Evolutionary conservation across 352 stramenopile species (phyloP).

Genomic region (Albugo candida): DNA sequence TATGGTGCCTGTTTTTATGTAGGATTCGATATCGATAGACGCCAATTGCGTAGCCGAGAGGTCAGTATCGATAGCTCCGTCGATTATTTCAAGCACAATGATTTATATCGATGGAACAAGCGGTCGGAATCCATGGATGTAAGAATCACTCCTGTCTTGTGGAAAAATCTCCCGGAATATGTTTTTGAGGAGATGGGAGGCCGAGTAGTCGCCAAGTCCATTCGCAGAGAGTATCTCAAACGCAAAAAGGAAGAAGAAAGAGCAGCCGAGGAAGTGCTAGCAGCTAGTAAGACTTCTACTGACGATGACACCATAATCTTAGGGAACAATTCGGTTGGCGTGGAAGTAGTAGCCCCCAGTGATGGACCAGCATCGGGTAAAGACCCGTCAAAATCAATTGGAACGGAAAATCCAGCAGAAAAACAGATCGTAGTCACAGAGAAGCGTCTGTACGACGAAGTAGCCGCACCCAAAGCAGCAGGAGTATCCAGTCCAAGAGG

Average conservation of each 20-base stretch:
- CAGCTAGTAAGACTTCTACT: slow-evolving; percentile 9
- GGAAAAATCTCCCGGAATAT: slow-evolving; percentile 66
- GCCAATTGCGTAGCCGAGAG: slow-evolving; percentile 52
- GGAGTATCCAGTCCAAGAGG: too few relatives aligned
- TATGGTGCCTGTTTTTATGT: slow-evolving; percentile 73
- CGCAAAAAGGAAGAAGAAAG: slow-evolving; percentile 79
- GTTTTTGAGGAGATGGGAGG: slow-evolving; percentile 80
- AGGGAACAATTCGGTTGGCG: background rate
- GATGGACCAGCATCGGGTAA: background rate
- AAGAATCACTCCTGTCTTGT: slow-evolving; percentile 62
- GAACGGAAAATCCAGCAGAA: background rate
- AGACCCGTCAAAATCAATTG: background rate
- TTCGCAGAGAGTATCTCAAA: slow-evolving; percentile 57
- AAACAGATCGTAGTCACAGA: background rate
- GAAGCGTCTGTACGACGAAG: background rate
- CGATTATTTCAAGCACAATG: slow-evolving; percentile 79
- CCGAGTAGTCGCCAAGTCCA: slow-evolving; percentile 23
- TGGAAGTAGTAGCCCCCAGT: background rate
- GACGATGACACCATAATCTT: slow-evolving; percentile 2
- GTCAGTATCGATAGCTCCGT: slow-evolving; percentile 74
- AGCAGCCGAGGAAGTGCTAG: slow-evolving; percentile 20
- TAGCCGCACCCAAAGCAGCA: background rate
- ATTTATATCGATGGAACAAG: slow-evolving; percentile 81
- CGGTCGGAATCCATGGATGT: slow-evolving; percentile 71
- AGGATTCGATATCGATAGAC: slow-evolving; percentile 65